These are phyloP conservation scores for Colletotrichum sp. DNA, from an alignment of 2,329 filamentous ascomycete genomes.

Conservation along the genomic window DNA sequence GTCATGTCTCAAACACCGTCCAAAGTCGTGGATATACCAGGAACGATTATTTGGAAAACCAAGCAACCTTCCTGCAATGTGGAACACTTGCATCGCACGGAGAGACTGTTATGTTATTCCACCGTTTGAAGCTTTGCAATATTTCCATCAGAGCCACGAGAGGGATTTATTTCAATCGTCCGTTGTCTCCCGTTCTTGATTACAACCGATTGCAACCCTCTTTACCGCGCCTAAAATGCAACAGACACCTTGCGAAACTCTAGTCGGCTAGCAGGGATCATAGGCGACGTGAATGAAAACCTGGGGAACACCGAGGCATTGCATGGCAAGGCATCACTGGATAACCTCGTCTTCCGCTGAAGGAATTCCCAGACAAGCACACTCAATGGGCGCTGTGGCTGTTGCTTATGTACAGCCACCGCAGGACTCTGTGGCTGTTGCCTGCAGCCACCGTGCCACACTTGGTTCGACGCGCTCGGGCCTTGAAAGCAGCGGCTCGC, in stretches of 20 bases:
- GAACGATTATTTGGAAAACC: neutral
- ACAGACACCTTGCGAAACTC: neutral
- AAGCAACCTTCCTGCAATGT: neutral
- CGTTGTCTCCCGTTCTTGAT: neutral
- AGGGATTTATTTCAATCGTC: neutral
- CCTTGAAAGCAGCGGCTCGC: neutral
- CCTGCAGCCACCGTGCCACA: neutral
- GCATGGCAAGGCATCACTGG: neutral
- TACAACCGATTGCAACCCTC: neutral
- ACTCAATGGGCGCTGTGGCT: neutral
- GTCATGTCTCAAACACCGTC: neutral
- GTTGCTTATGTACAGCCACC: neutral
- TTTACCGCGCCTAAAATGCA: neutral
- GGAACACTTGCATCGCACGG: neutral
- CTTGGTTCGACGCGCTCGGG: neutral
- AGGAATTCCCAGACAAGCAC: neutral
- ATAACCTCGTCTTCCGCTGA: neutral
- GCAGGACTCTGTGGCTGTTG: neutral
- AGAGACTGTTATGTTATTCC: neutral
- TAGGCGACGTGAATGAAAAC: neutral
- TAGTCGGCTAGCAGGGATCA: neutral
- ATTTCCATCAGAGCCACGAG: neutral
- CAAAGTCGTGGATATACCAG: neutral
- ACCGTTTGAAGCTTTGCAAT: neutral
- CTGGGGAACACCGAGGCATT: neutral